Conservation (phyloP, 2,329 filamentous ascomycete genomes). For the Pseudopithomyces maydicus region DNA sequence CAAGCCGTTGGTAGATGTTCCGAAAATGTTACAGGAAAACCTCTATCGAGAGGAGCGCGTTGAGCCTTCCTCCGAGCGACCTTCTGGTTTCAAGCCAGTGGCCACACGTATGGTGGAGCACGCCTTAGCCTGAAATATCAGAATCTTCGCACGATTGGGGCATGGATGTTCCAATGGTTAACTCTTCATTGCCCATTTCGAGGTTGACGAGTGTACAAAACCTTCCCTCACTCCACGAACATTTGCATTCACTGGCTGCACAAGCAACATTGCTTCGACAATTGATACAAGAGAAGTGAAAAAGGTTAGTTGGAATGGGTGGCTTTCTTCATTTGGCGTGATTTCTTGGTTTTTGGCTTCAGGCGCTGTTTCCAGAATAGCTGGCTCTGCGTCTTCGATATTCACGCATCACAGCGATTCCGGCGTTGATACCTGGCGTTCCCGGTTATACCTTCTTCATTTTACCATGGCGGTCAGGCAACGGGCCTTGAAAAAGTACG, state of each 20-base stretch:
- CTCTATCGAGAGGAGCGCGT: constrained; percentile 35
- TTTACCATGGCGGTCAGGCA: not conserved
- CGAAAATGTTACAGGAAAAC: constrained; percentile 31
- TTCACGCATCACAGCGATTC: constrained; percentile 40
- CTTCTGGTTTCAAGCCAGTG: constrained; percentile 44
- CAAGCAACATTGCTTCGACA: not conserved
- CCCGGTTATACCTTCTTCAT: constrained; percentile 9
- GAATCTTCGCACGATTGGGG: not conserved
- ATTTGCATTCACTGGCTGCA: too few relatives aligned
- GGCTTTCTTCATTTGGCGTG: not conserved
- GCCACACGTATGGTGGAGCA: constrained; percentile 17
- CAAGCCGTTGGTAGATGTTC: constrained; percentile 25
- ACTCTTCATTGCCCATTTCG: not conserved
- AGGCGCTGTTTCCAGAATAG: constrained; percentile 5
- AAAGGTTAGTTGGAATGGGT: not conserved
- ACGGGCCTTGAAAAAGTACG: constrained; percentile 34
- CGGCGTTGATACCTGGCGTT: constrained; percentile 37
- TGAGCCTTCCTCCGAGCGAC: constrained; percentile 43
- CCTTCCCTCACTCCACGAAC: too few relatives aligned
- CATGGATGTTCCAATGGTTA: not conserved
- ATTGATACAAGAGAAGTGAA: not conserved
- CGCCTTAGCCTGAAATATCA: not conserved
- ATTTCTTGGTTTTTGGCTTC: not conserved
- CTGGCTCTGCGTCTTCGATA: constrained; percentile 15
- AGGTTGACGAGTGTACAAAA: too few relatives aligned